These are phyloP conservation scores for Sporopachydermia quercuum DNA, from an alignment of 805 yeast species.

Conservation along the genomic window DNA sequence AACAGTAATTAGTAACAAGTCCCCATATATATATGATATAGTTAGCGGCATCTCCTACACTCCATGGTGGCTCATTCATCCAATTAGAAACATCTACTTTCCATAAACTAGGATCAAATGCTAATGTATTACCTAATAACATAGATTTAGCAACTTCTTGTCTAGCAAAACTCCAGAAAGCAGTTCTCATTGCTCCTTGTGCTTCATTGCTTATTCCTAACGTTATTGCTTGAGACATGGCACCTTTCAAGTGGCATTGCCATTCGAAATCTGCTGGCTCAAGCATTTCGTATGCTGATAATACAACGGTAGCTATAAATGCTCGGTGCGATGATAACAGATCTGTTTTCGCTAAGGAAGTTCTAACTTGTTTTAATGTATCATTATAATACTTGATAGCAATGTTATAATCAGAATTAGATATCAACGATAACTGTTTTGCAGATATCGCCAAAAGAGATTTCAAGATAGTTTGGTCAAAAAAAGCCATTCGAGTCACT, in stretches of 20 bases:
- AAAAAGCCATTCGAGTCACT: slow-evolving; percentile 6
- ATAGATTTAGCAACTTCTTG: slow-evolving; percentile 7
- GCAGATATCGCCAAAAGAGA: slow-evolving; percentile 7
- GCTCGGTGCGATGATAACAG: slow-evolving; percentile 3
- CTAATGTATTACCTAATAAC: slow-evolving; percentile 3
- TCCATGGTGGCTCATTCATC: slow-evolving; percentile 5
- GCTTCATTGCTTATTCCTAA: slow-evolving; percentile 3
- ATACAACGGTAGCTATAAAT: slow-evolving; percentile 6
- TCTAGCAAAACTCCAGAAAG: slow-evolving; percentile 8
- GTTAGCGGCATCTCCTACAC: slow-evolving; percentile 7
- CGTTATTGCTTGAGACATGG: slow-evolving; percentile 7
- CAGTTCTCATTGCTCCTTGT: slow-evolving; percentile 6
- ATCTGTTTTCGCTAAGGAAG: slow-evolving; percentile 3
- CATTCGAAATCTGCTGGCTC: slow-evolving; percentile 8
- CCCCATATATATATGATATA: slow-evolving; percentile 6
- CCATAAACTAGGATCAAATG: slow-evolving; percentile 6
- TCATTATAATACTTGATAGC: slow-evolving; percentile 7
- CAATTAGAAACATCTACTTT: slow-evolving; percentile 3
- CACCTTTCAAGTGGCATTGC: slow-evolving; percentile 7
- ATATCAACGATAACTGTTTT: slow-evolving; percentile 6
- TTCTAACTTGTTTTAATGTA: slow-evolving; percentile 4
- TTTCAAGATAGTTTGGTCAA: slow-evolving; percentile 4
- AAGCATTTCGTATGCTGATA: slow-evolving; percentile 9
- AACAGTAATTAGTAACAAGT: slow-evolving; percentile 7
- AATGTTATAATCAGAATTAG: slow-evolving; percentile 5